Evolutionary conservation across 1,139 yeast species (phyloP).

Genomic region (Pichia sp.): DNA sequence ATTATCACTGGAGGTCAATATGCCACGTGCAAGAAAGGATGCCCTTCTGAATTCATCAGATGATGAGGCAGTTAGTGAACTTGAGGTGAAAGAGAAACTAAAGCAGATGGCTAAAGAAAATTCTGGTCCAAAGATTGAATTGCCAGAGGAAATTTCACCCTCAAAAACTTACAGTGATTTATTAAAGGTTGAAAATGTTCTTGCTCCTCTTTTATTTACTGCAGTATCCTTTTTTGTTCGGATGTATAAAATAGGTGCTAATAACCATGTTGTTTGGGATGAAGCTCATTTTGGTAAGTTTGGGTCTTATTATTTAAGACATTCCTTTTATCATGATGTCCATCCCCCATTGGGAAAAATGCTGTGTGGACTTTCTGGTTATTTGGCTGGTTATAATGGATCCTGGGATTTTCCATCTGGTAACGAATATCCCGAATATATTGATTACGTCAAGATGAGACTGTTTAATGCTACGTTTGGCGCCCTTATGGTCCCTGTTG

Average conservation of each 20-base stretch:
- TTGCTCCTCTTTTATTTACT: constrained; percentile 42
- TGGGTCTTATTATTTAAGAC: constrained; percentile 87
- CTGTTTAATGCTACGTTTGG: constrained; percentile 87
- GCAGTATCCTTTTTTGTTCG: constrained; percentile 42
- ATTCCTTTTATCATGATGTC: constrained; percentile 93
- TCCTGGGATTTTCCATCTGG: constrained; percentile 94
- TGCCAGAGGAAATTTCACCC: constrained; percentile 30
- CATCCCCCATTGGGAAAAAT: constrained; percentile 98
- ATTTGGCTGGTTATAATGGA: constrained; percentile 90
- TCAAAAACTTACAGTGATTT: constrained; percentile 13
- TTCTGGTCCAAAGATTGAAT: constrained; percentile 33
- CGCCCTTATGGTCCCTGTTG: constrained; percentile 85
- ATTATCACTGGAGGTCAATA: neutral
- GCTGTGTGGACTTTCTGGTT: constrained; percentile 93
- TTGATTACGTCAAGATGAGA: constrained; percentile 89
- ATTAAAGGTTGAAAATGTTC: constrained; percentile 21
- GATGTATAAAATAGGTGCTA: constrained; percentile 45
- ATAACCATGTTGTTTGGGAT: constrained; percentile 54
- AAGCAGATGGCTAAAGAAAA: constrained; percentile 39
- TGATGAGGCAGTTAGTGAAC: constrained; percentile 19
- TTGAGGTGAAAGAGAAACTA: constrained; percentile 26
- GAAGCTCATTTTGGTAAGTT: constrained; percentile 85
- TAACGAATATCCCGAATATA: constrained; percentile 71
- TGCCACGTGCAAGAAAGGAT: constrained; percentile 3
- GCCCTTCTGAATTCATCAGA: neutral